Conservation (phyloP, 2,329 filamentous ascomycete genomes). For the Saccharata proteae region DNA sequence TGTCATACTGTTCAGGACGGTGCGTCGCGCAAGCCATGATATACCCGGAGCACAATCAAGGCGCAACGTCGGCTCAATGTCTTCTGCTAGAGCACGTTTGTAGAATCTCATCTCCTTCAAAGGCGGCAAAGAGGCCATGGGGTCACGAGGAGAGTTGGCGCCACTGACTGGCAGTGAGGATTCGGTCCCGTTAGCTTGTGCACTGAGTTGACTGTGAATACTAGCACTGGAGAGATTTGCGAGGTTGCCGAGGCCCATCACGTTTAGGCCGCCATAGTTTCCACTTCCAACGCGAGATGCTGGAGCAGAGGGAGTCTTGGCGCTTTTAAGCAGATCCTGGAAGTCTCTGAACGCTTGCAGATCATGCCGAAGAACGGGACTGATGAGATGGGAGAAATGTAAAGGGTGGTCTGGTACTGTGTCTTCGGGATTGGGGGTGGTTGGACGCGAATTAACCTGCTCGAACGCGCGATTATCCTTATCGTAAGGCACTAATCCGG, state of each 20-base stretch:
- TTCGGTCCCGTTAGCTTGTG: constrained; percentile 31
- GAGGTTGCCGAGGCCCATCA: constrained; percentile 41
- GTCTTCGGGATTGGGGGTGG: constrained; percentile 37
- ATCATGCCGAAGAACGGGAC: constrained; percentile 73
- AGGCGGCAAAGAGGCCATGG: constrained; percentile 36
- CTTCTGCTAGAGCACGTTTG: constrained; percentile 76
- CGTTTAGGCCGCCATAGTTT: constrained; percentile 53
- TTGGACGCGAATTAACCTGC: constrained; percentile 36
- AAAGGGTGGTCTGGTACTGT: constrained; percentile 50
- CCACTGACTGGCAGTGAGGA: constrained; percentile 36
- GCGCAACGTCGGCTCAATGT: constrained; percentile 86
- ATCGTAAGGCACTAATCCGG: constrained; percentile 47
- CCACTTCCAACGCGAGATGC: constrained; percentile 60
- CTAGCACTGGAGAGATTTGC: constrained; percentile 23
- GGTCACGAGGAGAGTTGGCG: constrained; percentile 25
- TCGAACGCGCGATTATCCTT: constrained; percentile 52
- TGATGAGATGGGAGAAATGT: constrained; percentile 72
- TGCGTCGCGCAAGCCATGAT: constrained; percentile 83
- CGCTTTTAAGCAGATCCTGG: constrained; percentile 57
- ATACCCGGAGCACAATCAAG: constrained; percentile 82
- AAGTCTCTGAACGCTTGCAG: constrained; percentile 77
- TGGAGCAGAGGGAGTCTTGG: constrained; percentile 40
- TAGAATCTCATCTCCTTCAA: constrained; percentile 91
- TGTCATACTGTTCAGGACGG: constrained; percentile 69
- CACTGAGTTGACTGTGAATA: constrained; percentile 22